Conservation (phyloP, 2,329 filamentous ascomycete species). For the Calonectria leucothoes region DNA sequence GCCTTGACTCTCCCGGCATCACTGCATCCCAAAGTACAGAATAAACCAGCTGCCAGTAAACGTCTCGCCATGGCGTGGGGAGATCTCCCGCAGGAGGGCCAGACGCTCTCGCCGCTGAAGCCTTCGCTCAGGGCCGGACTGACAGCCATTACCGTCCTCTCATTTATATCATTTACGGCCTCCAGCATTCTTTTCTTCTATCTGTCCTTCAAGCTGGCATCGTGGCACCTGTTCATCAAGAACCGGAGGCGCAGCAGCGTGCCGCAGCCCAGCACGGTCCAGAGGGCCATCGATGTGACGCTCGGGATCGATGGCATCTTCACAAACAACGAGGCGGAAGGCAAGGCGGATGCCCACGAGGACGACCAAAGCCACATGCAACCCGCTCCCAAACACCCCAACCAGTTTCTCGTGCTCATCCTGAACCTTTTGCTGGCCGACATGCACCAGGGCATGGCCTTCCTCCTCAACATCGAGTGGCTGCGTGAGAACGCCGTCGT, state of each 20-base stretch:
- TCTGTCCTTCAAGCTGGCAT: constrained; percentile 44
- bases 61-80: constrained; percentile 39
- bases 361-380: constrained; percentile 27
- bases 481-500: constrained; percentile 64
- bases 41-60: neutral
- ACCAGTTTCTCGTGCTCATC: constrained; percentile 77
- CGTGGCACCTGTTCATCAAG: constrained; percentile 43
- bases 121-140: constrained; percentile 41
- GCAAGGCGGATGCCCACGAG: neutral
- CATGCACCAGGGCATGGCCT: constrained; percentile 73
- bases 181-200: constrained; percentile 45
- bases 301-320: constrained; percentile 52
- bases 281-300: constrained; percentile 47
- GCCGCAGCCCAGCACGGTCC: constrained; percentile 25
- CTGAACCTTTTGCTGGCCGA: constrained; percentile 78
- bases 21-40: neutral
- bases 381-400: constrained; percentile 55
- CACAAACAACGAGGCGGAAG: constrained; percentile 14
- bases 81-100: constrained; percentile 32
- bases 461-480: constrained; percentile 72
- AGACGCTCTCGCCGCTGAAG: constrained; percentile 39
- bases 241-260: constrained; percentile 18
- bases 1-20: neutral
- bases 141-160: constrained; percentile 45
- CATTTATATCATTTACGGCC: constrained; percentile 46